Conservation (phyloP, 1,284 basidiomycete species). For the Pseudozyma tsukubaensis region DNA sequence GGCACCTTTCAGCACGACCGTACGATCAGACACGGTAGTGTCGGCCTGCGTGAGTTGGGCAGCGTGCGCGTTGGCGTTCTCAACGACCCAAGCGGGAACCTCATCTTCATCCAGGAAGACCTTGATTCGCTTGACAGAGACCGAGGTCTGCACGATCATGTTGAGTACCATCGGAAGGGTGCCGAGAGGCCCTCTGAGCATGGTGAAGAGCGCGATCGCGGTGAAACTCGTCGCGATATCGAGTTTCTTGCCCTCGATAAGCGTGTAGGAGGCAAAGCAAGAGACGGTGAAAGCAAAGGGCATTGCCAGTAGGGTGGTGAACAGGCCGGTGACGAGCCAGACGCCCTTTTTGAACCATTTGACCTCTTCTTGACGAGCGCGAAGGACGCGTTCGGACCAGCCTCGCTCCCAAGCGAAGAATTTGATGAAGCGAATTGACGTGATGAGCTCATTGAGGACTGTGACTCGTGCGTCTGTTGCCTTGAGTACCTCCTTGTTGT, state of each 20-base stretch:
- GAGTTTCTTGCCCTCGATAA: conserved; percentile 41
- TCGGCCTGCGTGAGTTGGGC: not conserved
- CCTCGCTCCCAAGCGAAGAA: conserved; percentile 56
- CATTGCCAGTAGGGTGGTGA: conserved; percentile 28
- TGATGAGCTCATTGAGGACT: conserved; percentile 48
- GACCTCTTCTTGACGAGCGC: conserved; percentile 34
- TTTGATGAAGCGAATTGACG: conserved; percentile 58
- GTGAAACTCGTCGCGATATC: conserved; percentile 53
- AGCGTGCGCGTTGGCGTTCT: conserved; percentile 23
- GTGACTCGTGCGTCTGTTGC: conserved; percentile 47
- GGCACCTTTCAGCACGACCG: conserved; percentile 76
- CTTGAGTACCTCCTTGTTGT: conserved; percentile 19
- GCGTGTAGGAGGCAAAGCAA: conserved; percentile 51
- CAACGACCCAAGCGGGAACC: conserved; percentile 77
- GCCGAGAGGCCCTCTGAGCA: conserved; percentile 53
- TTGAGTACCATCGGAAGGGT: conserved; percentile 52
- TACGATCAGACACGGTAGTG: conserved; percentile 65
- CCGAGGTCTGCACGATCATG: conserved; percentile 74
- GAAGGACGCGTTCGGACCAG: conserved; percentile 34
- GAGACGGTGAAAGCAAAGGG: conserved; percentile 44
- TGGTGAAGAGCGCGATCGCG: conserved; percentile 52
- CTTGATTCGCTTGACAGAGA: conserved; percentile 82
- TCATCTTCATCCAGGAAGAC: conserved; percentile 86
- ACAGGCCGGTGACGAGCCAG: conserved; percentile 16
- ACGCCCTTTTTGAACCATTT: conserved; percentile 9